These are phyloP conservation scores for Metarhizium anisopliae DNA, from an alignment of 2,329 filamentous ascomycete species.

Conservation along the genomic window DNA sequence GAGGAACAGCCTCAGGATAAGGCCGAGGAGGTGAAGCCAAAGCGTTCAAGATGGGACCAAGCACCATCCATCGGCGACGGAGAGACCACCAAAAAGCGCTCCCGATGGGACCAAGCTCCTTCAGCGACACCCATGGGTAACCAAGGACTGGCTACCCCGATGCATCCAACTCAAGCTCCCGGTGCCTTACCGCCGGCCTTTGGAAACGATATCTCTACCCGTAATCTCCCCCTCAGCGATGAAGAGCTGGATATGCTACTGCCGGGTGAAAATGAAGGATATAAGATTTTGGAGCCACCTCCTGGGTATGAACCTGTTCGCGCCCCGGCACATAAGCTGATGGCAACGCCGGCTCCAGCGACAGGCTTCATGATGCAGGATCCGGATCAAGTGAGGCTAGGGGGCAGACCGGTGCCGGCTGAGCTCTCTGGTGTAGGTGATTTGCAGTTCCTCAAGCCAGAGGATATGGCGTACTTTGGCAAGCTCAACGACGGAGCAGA, in stretches of 20 bases:
- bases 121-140: constrained; percentile 67
- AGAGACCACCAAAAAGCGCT: constrained; percentile 63
- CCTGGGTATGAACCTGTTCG: constrained; percentile 84
- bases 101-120: constrained; percentile 87
- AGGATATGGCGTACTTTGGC: constrained; percentile 98
- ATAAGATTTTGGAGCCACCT: constrained; percentile 83
- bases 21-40: constrained; percentile 50
- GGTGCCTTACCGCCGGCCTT: constrained; percentile 50
- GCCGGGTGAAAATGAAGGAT: constrained; percentile 79
- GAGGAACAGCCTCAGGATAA: constrained; percentile 40
- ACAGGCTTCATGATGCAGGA: constrained; percentile 97
- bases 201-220: constrained; percentile 64
- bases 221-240: constrained; percentile 78
- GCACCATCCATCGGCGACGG: constrained; percentile 52
- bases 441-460: constrained; percentile 94
- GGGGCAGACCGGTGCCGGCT: constrained; percentile 85
- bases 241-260: constrained; percentile 91
- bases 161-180: constrained; percentile 57
- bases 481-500: constrained; percentile 93
- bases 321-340: constrained; percentile 65
- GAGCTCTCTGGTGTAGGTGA: constrained; percentile 96
- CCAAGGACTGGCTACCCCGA: constrained; percentile 67
- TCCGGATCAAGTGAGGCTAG: constrained; percentile 69
- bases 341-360: constrained; percentile 64
- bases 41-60: constrained; percentile 83